These are phyloP conservation scores for Taxawa tesnikishii DNA, from an alignment of 2,329 filamentous ascomycete species.

Conservation along the genomic window DNA sequence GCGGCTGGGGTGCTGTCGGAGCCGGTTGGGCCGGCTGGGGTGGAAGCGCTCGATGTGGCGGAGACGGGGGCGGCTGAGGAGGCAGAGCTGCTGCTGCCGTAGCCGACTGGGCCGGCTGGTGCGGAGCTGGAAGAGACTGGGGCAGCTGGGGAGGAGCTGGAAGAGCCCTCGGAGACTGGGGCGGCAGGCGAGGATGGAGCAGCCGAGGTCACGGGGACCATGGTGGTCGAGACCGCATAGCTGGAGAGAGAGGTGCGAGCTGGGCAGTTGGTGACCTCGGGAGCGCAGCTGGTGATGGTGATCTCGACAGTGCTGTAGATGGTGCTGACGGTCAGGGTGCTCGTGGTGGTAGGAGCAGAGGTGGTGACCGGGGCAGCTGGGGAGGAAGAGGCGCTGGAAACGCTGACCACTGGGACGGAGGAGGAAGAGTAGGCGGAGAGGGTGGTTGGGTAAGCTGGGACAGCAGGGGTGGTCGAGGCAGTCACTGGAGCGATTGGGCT, in stretches of 20 bases:
- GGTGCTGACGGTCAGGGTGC: slow-evolving; percentile 4
- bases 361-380: slow-evolving; percentile 1
- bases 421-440: slow-evolving; percentile 1
- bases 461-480: too few species aligned
- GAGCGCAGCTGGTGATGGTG: slow-evolving; percentile 27
- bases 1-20: slow-evolving; percentile 1
- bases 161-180: background rate
- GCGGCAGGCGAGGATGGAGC: slow-evolving; percentile 1
- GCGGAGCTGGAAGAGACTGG: slow-evolving; percentile 1
- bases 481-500: background rate
- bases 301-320: slow-evolving; percentile 16
- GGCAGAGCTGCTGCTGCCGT: slow-evolving; percentile 2
- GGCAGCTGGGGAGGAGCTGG: background rate
- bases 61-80: slow-evolving; percentile 3
- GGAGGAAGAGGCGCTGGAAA: slow-evolving; percentile 1
- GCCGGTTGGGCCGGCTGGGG: background rate
- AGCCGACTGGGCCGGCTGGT: slow-evolving; percentile 4
- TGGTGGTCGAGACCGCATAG: slow-evolving; percentile 3
- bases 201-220: slow-evolving; percentile 4
- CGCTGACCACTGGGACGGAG: slow-evolving; percentile 1
- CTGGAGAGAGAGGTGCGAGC: slow-evolving; percentile 5
- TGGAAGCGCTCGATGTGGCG: slow-evolving; percentile 3
- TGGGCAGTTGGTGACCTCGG: slow-evolving; percentile 25
- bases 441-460: too few species aligned
- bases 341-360: background rate